Evolutionary conservation across 2,329 filamentous ascomycete species (phyloP).

Genomic region (Hypoxylon sp.): DNA sequence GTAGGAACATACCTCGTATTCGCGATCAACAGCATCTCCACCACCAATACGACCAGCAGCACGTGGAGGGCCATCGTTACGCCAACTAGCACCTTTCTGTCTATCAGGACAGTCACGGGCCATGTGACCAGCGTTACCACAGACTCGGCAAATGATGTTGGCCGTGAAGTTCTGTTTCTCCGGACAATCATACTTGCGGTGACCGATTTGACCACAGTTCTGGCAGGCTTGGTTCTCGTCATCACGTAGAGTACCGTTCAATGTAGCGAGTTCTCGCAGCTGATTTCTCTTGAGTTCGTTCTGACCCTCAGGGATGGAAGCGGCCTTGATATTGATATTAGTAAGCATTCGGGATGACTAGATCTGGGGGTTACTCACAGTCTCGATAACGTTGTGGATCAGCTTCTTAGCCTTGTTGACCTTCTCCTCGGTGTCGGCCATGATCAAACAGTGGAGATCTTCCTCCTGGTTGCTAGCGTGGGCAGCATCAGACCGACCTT

Average conservation of each 20-base stretch:
- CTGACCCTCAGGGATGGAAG: slow-evolving; percentile 97
- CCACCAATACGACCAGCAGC: slow-evolving; percentile 77
- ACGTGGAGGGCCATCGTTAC: slow-evolving; percentile 75
- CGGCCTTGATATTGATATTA: slow-evolving; percentile 74
- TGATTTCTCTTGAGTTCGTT: slow-evolving; percentile 99
- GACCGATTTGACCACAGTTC: slow-evolving; percentile 98
- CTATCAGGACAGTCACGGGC: slow-evolving; percentile 97
- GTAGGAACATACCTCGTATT: slow-evolving; percentile 83
- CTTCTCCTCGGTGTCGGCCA: slow-evolving; percentile 99
- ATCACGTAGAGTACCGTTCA: slow-evolving; percentile 98
- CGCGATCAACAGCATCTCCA: slow-evolving; percentile 89
- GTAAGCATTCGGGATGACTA: slow-evolving; percentile 18
- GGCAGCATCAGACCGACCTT: slow-evolving; percentile 97
- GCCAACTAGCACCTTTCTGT: slow-evolving; percentile 91
- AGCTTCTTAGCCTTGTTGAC: slow-evolving; percentile 99
- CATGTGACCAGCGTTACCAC: slow-evolving; percentile 98
- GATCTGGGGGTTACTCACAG: slow-evolving; percentile 72
- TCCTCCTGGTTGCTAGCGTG: slow-evolving; percentile 99
- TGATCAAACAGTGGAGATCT: slow-evolving; percentile 98
- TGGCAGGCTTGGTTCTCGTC: slow-evolving; percentile 99
- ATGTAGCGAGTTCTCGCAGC: slow-evolving; percentile 94
- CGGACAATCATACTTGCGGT: slow-evolving; percentile 98
- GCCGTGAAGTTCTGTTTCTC: slow-evolving; percentile 99
- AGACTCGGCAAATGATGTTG: slow-evolving; percentile 98
- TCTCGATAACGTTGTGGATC: slow-evolving; percentile 99